phyloP scores from a whole-genome alignment of 2,329 filamentous ascomycete genomes.

The Cordyceps militaris region DNA sequence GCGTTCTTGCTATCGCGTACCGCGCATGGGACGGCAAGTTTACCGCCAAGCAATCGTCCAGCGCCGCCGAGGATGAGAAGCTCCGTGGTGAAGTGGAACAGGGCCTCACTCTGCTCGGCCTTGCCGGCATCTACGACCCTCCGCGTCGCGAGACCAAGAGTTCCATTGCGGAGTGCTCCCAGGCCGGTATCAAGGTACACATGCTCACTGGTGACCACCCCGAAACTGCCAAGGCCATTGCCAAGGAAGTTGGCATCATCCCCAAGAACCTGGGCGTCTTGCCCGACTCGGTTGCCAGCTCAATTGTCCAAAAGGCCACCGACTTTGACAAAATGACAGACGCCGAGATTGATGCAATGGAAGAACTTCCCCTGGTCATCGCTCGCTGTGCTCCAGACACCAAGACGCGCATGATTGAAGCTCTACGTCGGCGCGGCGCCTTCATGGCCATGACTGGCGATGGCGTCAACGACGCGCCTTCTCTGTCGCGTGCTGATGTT shows the following conservation, averaged over 20 bases:
- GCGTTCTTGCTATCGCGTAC: constrained; percentile 65
- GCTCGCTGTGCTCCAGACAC: constrained; percentile 79
- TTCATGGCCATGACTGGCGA: constrained; percentile 88
- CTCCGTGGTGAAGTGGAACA: constrained; percentile 58
- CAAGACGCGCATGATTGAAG: constrained; percentile 87
- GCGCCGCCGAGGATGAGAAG: constrained; percentile 34
- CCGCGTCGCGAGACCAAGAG: constrained; percentile 72
- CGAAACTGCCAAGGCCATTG: constrained; percentile 71
- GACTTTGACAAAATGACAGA: constrained; percentile 75
- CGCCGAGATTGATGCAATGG: constrained; percentile 66
- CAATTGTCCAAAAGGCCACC: constrained; percentile 66
- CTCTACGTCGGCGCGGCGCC: constrained; percentile 66
- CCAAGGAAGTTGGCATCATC: constrained; percentile 71
- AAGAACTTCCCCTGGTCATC: constrained; percentile 71
- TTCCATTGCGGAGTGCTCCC: constrained; percentile 62
- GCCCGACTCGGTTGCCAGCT: constrained; percentile 54
- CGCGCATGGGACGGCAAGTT: constrained; percentile 49
- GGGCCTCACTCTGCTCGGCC: constrained; percentile 66
- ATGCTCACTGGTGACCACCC: constrained; percentile 83
- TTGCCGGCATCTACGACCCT: constrained; percentile 81
- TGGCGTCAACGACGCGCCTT: constrained; percentile 80
- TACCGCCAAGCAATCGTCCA: constrained; percentile 27
- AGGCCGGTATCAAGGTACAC: constrained; percentile 70
- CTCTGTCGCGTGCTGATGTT: constrained; percentile 72
- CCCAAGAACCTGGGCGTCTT: constrained; percentile 54